phyloP scores from a whole-genome alignment of 345 rosid genomes.

The Durio zibethinus region DNA sequence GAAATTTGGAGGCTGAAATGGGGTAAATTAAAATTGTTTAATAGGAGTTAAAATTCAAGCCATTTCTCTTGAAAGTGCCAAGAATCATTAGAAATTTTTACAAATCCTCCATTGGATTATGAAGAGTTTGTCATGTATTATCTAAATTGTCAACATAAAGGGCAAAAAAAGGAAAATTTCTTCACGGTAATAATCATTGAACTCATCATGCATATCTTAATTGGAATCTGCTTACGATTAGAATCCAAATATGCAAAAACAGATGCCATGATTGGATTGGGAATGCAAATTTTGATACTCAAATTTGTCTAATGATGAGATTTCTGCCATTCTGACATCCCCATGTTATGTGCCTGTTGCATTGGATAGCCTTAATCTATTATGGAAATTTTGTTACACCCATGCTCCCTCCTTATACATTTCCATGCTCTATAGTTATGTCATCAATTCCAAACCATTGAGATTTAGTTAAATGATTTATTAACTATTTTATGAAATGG shows the following conservation, averaged over 20 bases:
- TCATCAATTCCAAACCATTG: too few relatives aligned
- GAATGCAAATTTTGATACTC: neutral
- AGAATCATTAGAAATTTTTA: neutral
- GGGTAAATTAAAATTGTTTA: neutral
- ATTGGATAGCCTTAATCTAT: neutral
- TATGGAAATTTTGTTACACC: neutral
- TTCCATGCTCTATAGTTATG: neutral
- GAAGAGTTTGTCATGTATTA: neutral
- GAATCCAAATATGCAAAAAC: neutral
- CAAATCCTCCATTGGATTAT: neutral
- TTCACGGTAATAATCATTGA: neutral
- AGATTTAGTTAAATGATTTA: too few relatives aligned
- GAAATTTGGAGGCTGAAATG: neutral
- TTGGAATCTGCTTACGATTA: neutral
- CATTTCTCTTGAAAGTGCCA: neutral
- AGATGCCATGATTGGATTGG: neutral
- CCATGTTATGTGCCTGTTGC: neutral
- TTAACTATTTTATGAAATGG: too few relatives aligned
- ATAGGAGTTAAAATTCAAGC: neutral
- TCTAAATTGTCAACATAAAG: neutral
- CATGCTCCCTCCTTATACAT: neutral
- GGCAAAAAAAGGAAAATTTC: neutral
- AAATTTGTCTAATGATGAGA: neutral
- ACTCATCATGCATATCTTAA: neutral
- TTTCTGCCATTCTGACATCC: conserved; percentile 1